Base-by-base conservation (phyloP, 2,329 filamentous ascomycete genomes). In the Fusarium odoratissimum region DNA sequence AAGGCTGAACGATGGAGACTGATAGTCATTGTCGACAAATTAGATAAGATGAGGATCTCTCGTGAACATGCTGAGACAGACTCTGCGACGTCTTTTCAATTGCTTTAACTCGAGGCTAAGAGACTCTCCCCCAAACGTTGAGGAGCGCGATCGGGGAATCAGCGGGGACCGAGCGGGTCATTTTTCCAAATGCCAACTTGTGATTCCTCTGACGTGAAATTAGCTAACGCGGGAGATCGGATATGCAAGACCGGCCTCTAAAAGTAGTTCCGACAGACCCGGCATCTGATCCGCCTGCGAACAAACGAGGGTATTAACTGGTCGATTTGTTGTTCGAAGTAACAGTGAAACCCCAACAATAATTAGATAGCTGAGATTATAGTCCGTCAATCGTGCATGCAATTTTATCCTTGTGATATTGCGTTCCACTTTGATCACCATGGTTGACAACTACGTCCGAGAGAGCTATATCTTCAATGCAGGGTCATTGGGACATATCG, bases 1-100 rank as follows among this genome's bases (percentile, higher is more conserved):
- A 67, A 67, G 5, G 54, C 33, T 10, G 64, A 48, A 8, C 54
- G 46, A 8, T 67, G 63, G 1, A 67, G 62, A 4, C 3, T 65
- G 5, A 63, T 28, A 3, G 35, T 13, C 54, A 42, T 42, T 6
- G 5, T 40, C 4, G 37, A n/a, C 11, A 28, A n/a, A 19, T 30
- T 42, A 30, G 37, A 30, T n/a, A 19, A 30, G 8, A 23, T 19
- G 37, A 12, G 23, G 2, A 8, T 12, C 1, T 37, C 6, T 5
- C 3, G 12, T 52, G 23, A 16, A 6, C 33, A 25, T 52, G n/a
- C 17, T 35, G 16, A 13, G 37, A 3, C 8, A 28, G 35, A 55
- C 25, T n/a, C 11, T 19, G 4, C 8, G 25, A 19, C 7, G 33
- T 52, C 49, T 52, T 52, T 52, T 52, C 23, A 52, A 52, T 51